Evolutionary conservation across 257 asterid genomes (phyloP).

Genomic region (Ilex asprella): DNA sequence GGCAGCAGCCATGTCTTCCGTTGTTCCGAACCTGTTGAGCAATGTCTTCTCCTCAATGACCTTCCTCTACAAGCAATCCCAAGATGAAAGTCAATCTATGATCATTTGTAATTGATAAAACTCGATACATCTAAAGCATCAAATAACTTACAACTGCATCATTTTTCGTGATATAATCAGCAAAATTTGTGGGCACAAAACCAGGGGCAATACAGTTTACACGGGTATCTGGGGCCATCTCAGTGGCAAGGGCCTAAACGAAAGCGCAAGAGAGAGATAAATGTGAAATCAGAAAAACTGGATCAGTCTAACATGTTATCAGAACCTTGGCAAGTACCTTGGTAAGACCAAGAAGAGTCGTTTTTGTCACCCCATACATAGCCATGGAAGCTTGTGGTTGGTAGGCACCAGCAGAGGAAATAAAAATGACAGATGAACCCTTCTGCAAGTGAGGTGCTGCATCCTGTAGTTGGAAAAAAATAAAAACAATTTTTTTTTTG

Average conservation of each 20-base stretch:
- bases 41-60: slow-evolving; percentile 56
- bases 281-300: background rate
- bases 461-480: slow-evolving; percentile 32
- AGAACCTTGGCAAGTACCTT: slow-evolving; percentile 37
- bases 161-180: slow-evolving; percentile 40
- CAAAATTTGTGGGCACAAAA: slow-evolving; percentile 82
- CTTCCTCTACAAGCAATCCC: slow-evolving; percentile 42
- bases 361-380: slow-evolving; percentile 91
- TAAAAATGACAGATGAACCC: slow-evolving; percentile 66
- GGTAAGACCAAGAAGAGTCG: slow-evolving; percentile 89
- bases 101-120: background rate
- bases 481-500: too few relatives aligned
- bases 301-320: too few relatives aligned
- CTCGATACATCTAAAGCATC: background rate
- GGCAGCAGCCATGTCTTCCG: slow-evolving; percentile 88
- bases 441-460: slow-evolving; percentile 68
- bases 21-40: slow-evolving; percentile 65
- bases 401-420: slow-evolving; percentile 62
- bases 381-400: slow-evolving; percentile 52
- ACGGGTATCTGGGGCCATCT: slow-evolving; percentile 87
- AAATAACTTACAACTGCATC: slow-evolving; percentile 38
- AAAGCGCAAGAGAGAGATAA: background rate
- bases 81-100: background rate
- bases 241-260: slow-evolving; percentile 75
- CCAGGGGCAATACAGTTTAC: slow-evolving; percentile 97